These are phyloP conservation scores for Tephrocybe sp. DNA, from an alignment of 768 basidiomycete genomes.

Conservation along the genomic window DNA sequence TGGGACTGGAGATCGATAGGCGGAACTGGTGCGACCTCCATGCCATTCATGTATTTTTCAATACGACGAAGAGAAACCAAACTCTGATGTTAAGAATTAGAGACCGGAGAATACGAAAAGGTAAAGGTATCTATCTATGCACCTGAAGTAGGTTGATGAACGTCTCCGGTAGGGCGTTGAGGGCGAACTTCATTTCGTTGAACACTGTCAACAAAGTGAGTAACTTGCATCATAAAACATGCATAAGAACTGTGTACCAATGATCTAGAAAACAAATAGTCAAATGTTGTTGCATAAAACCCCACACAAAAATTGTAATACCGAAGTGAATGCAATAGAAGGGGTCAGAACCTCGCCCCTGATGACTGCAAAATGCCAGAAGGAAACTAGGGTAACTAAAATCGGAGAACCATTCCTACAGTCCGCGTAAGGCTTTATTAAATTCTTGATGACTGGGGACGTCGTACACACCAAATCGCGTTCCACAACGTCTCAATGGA, in stretches of 20 bases:
- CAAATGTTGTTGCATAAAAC: slow-evolving; percentile 36
- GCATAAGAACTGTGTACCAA: slow-evolving; percentile 30
- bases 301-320: slow-evolving; percentile 39
- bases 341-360: slow-evolving; percentile 71
- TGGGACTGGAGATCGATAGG: slow-evolving; percentile 56
- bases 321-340: slow-evolving; percentile 78
- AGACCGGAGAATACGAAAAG: not conserved
- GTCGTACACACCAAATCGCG: slow-evolving; percentile 38
- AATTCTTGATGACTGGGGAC: not conserved
- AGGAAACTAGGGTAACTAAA: slow-evolving; percentile 57
- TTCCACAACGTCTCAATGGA: slow-evolving; percentile 67
- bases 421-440: not conserved
- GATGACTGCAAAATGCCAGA: slow-evolving; percentile 74
- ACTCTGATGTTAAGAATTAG: slow-evolving; percentile 36
- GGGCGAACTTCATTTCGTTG: slow-evolving; percentile 81
- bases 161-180: slow-evolving; percentile 87
- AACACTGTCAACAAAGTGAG: slow-evolving; percentile 53
- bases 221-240: not conserved
- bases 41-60: slow-evolving; percentile 79
- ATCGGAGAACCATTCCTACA: slow-evolving; percentile 64
- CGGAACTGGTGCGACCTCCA: slow-evolving; percentile 66
- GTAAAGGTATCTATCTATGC: not conserved
- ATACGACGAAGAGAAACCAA: slow-evolving; percentile 87
- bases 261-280: slow-evolving; percentile 46
- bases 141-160: slow-evolving; percentile 89